Base-by-base conservation (phyloP, 23 red algal genomes). In the Pyropia haitanensis region DNA sequence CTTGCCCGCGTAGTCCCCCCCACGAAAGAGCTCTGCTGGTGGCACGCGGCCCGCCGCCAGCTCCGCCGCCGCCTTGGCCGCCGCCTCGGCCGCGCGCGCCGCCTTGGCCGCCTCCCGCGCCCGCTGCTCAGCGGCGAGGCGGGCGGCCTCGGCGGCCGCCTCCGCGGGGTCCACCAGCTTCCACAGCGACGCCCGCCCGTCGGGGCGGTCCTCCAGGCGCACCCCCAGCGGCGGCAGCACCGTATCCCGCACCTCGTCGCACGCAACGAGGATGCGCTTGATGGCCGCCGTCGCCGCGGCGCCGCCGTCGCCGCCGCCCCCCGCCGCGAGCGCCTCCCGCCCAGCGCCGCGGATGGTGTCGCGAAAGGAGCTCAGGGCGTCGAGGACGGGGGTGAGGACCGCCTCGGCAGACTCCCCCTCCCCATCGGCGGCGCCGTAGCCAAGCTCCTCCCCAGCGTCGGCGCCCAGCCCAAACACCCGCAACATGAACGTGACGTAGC, bases 191-290 rank as follows among this genome's bases (percentile, higher is more conserved):
- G 56, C 14, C 59, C 80, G 73, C 1, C 60, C 67, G 17, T 61
- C 48, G 12, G 74, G 59, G 16, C 81, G 89, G 76, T 97, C 85
- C 62, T 97, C 85, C 23, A 97, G 78, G 27, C 93, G 85, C 20
- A 97, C 56, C 6, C 93, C 93, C 25, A 89, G 79, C 22, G 65
- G 70, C 18, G 84, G 83, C 58, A 97, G 71, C 19, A 72, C 55
- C 14, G 77, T 63, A 56, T 97, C 93, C 8, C 93, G 80, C 19
- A 97, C 64, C 25, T 63, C 20, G 74, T 97, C 93, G 53, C 86
- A 79, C n/a, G 72, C 58, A 22, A 24, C 29, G 22, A 96, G 57
- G 33, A 96, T 68, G n/a, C 55, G 53, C 23, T 59, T 29, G 50
- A 46, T 68, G 18, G 51, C 88, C n/a, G 72, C 73, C 46, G 58